Evolutionary conservation across 495 filamentous ascomycete genomes (phyloP), one percentile per base, ranked within the genome.

Genomic region (Aspergillus ellipticus): DNA sequence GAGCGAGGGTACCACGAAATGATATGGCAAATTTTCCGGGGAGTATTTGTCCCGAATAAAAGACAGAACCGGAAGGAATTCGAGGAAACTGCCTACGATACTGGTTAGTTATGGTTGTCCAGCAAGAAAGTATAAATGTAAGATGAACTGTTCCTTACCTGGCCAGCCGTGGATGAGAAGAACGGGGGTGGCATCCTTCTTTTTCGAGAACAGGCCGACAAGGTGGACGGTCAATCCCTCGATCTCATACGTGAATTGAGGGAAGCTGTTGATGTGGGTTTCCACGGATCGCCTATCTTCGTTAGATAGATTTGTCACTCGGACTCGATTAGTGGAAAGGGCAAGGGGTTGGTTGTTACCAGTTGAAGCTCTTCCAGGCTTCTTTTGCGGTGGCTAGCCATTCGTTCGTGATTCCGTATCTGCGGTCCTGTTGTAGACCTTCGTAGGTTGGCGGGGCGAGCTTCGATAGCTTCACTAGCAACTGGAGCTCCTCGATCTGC

Each of bases 151-250:
- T n/a, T n/a, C n/a, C n/a, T 43, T 61, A 75, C 79, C 83, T 33
- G 84, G 84, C 83, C 82, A 86, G 26, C 83, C 84, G 59, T 85
- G 83, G 17, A 84, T 61, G 21, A 88, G 68, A 15, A 84, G 37
- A 11, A 89, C 59, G 0, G 87, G 87, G 16, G 85, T 68, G 4
- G 85, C 87, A 69, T 85, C 77, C 15, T 66, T 49, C 31, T 77
- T 79, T 55, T 76, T 62, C 0, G 84, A 87, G 59, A 88, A 86
- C 0, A 89, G 63, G 0, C 75, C 86, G 0, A 80, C 72, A 53
- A 88, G 89, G 58, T 88, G 86, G 6, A 89, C 73, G 1, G 68
- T 64, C 22, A 80, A 64, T 20, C 76, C 73, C 37, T 77, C 70
- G 21, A 89, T 68, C 3, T 68, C 60, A 9, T 74, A 70, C 0